A percentile compares a stretch with the other conserved stretches of the same genome.
Evolutionary conservation across 2,329 filamentous ascomycete species (phyloP).

Genomic region (Monilinia fructicola): DNA sequence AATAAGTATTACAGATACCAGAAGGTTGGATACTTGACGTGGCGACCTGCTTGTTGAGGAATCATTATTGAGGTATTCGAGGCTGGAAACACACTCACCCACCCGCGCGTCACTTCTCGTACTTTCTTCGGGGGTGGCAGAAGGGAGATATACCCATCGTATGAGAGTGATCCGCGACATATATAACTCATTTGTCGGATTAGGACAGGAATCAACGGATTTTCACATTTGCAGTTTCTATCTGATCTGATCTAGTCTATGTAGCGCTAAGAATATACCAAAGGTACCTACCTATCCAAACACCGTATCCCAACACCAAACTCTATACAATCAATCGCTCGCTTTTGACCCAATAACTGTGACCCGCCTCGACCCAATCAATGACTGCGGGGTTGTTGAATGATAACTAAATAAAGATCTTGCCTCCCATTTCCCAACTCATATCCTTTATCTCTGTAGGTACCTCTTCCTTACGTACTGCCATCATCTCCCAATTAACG

Average conservation of each 20-base stretch:
- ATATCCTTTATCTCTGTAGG: background rate
- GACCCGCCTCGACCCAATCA: background rate
- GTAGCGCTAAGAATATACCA: background rate
- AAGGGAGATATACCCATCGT: background rate
- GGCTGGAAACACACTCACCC: too few relatives aligned
- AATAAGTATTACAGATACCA: too few relatives aligned
- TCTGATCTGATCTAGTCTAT: background rate
- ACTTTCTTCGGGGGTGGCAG: too few relatives aligned
- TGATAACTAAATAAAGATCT: background rate
- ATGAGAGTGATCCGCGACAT: background rate
- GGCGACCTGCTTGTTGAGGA: too few relatives aligned
- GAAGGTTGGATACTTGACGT: too few relatives aligned
- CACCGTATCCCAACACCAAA: slow-evolving; percentile 5
- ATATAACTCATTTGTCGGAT: background rate
- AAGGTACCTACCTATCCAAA: slow-evolving; percentile 7
- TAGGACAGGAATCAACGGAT: background rate
- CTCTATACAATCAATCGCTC: background rate
- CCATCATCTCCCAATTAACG: background rate
- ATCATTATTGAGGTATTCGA: too few relatives aligned
- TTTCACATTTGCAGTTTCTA: background rate
- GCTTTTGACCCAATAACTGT: background rate
- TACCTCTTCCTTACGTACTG: background rate
- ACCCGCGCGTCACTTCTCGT: too few relatives aligned
- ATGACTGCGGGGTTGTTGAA: background rate
- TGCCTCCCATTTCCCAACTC: background rate